Evolutionary conservation across 208 protist genomes (phyloP).

Genomic region (Acanthamoeba castellanii): DNA sequence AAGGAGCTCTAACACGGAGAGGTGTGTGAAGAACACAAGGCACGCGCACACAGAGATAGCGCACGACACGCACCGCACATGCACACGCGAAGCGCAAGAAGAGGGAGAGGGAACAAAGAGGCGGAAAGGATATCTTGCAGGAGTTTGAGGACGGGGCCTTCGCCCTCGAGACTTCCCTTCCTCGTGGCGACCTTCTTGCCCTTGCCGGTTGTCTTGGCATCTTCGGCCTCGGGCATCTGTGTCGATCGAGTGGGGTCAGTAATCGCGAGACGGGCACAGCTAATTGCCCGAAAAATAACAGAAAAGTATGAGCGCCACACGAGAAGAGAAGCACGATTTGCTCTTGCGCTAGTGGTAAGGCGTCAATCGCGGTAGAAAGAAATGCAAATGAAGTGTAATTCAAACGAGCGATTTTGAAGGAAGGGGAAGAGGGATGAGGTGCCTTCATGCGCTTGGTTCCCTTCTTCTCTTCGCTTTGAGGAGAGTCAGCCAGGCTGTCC

Average conservation of each 20-base stretch:
- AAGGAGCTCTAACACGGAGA: background rate
- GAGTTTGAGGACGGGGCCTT: conserved; percentile 8
- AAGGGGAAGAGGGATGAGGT: background rate
- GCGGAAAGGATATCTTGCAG: conserved; percentile 72
- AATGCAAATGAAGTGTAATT: background rate
- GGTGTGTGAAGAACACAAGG: background rate
- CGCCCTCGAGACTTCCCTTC: background rate
- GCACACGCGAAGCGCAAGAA: background rate
- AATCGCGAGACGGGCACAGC: background rate
- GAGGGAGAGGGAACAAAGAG: background rate
- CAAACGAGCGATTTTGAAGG: background rate
- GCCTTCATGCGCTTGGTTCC: background rate
- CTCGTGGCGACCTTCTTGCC: background rate
- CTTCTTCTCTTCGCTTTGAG: conserved; percentile 31
- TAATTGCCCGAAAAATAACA: too few relatives aligned
- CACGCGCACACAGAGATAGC: background rate
- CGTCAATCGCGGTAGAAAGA: too few relatives aligned
- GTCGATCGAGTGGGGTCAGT: background rate
- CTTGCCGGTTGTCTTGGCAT: background rate
- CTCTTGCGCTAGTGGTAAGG: too few relatives aligned
- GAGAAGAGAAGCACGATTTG: too few relatives aligned
- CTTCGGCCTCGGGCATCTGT: background rate
- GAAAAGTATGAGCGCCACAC: too few relatives aligned
- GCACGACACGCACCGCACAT: background rate
- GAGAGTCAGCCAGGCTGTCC: background rate